Conservation (phyloP, 495 filamentous ascomycete genomes). For the Hyphodiscus hymeniophilus region DNA sequence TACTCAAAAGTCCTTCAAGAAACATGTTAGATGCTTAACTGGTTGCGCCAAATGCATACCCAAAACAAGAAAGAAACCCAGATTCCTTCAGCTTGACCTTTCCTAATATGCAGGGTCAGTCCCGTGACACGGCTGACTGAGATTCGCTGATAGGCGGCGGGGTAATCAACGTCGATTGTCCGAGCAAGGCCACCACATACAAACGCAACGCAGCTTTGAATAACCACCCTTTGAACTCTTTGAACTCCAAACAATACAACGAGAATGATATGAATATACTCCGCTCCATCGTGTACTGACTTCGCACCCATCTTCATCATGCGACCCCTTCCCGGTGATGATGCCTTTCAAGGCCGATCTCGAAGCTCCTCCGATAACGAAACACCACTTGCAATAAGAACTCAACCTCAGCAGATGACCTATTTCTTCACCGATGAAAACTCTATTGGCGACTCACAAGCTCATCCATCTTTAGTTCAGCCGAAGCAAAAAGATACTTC, state of each 20-base stretch:
- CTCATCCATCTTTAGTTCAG: conserved; percentile 24
- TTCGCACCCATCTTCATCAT: conserved; percentile 15
- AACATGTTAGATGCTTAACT: too few species aligned
- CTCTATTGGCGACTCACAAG: conserved; percentile 35
- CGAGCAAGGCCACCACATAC: neutral
- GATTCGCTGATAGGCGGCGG: neutral
- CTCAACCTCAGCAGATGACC: conserved; percentile 40
- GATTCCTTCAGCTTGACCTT: too few species aligned
- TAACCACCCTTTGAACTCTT: neutral
- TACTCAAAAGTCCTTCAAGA: too few species aligned
- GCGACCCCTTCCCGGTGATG: conserved; percentile 32
- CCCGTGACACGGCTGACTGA: too few species aligned
- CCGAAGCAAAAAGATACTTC: conserved; percentile 20
- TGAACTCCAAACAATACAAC: neutral
- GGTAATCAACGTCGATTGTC: too few species aligned
- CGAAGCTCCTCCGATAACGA: conserved; percentile 23
- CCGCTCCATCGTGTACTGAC: neutral
- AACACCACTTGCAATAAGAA: conserved; percentile 23
- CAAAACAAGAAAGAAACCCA: too few species aligned
- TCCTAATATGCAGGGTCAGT: too few species aligned
- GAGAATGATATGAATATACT: conserved; percentile 1
- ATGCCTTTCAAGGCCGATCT: conserved; percentile 27
- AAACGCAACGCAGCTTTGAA: neutral
- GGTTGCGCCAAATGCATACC: too few species aligned
- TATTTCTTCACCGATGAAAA: conserved; percentile 49